phyloP scores from a whole-genome alignment of 371 early-diverging fungal species.

The Choanephora cucurbitarum region DNA sequence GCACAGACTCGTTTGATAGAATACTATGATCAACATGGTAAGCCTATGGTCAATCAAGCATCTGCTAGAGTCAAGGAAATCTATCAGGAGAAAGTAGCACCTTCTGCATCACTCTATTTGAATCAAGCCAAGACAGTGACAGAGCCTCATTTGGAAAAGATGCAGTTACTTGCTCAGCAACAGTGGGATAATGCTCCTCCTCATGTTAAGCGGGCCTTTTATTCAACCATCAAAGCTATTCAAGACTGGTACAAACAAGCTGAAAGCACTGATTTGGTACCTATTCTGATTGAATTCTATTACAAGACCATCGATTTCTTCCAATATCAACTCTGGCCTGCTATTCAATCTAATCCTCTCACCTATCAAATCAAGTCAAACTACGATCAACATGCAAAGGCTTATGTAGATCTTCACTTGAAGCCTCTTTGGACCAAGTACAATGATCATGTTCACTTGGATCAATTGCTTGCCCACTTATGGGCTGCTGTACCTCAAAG shows the following conservation, averaged over 20 bases:
- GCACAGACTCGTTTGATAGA: neutral
- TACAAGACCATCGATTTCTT: conserved; percentile 3
- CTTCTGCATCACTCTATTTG: neutral
- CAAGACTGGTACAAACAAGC: conserved; percentile 4
- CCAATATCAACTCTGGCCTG: conserved; percentile 1
- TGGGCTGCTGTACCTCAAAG: conserved; percentile 2
- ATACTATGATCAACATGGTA: conserved; percentile 9
- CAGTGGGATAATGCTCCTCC: conserved; percentile 4
- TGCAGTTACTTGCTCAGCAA: neutral
- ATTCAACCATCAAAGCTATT: neutral
- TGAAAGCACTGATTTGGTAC: conserved; percentile 10
- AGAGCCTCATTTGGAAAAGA: neutral
- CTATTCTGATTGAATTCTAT: neutral
- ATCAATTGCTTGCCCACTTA: neutral
- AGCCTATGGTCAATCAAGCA: neutral
- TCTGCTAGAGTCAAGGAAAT: neutral
- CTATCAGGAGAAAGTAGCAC: neutral
- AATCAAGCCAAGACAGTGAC: conserved; percentile 2
- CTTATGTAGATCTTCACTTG: neutral
- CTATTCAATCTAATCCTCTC: conserved; percentile 1
- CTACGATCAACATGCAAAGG: conserved; percentile 1
- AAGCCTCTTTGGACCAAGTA: conserved; percentile 1
- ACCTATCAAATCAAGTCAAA: neutral
- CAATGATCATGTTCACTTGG: neutral
- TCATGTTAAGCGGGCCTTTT: neutral